Conservation (phyloP, 495 filamentous ascomycete genomes). For the Lophiotrema nucula region DNA sequence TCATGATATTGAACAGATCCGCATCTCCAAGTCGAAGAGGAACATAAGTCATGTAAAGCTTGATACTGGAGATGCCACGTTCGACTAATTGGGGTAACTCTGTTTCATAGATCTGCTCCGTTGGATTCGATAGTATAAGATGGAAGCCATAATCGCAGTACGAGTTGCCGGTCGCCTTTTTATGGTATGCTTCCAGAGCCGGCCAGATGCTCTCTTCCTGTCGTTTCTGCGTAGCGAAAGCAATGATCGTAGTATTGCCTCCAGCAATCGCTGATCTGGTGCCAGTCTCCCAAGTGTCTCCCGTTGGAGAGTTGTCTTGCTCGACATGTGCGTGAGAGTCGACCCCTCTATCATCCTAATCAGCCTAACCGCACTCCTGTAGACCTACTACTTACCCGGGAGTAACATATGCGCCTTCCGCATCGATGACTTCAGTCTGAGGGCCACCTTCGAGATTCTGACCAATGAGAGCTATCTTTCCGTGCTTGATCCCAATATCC, state of each 20-base stretch:
- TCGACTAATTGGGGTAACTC: background rate
- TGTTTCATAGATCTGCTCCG: background rate
- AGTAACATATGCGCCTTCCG: conserved; percentile 13
- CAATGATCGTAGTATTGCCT: conserved; percentile 10
- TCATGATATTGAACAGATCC: conserved; percentile 10
- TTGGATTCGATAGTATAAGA: conserved; percentile 7
- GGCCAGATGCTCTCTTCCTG: conserved; percentile 2
- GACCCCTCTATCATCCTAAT: background rate
- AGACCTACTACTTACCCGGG: background rate
- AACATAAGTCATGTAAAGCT: conserved; percentile 20
- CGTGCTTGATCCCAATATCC: background rate
- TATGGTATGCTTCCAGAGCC: conserved; percentile 9
- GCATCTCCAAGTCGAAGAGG: conserved; percentile 5
- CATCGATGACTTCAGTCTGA: background rate
- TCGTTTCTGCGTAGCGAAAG: conserved; percentile 10
- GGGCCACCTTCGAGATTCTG: background rate
- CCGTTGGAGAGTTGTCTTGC: conserved; percentile 16
- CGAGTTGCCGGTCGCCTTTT: background rate
- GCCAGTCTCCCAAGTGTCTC: conserved; percentile 16
- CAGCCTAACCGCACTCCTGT: background rate
- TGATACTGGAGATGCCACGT: background rate
- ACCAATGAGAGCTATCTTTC: background rate
- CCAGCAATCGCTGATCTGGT: conserved; percentile 8
- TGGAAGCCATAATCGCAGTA: conserved; percentile 23
- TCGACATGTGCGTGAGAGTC: conserved; percentile 13